phyloP scores from a whole-genome alignment of 1,139 yeast species.

The Suhomyces guaymorum region DNA sequence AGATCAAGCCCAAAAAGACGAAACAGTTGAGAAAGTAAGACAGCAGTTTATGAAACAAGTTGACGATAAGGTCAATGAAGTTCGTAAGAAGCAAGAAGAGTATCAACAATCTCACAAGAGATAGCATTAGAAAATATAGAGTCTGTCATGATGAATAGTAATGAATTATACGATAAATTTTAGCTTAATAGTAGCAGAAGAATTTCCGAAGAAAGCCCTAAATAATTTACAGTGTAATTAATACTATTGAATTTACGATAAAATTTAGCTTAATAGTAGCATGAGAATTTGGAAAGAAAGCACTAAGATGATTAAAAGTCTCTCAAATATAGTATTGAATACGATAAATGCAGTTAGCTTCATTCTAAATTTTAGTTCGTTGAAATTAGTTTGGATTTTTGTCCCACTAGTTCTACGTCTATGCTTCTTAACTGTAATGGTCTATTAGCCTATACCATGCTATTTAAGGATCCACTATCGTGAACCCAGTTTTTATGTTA shows the following conservation, averaged over 20 bases:
- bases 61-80: constrained; percentile 22
- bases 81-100: constrained; percentile 17
- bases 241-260: no score
- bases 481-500: constrained; percentile 4
- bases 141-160: no score
- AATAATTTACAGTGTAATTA: neutral
- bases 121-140: constrained; percentile 9
- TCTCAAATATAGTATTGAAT: no score
- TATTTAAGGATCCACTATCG: neutral
- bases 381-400: no score
- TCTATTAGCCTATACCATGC: constrained; percentile 11
- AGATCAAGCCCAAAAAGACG: constrained; percentile 11
- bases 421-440: constrained; percentile 6
- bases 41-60: constrained; percentile 24
- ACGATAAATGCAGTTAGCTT: no score
- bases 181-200: neutral
- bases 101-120: constrained; percentile 11
- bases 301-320: no score
- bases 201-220: no score
- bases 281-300: no score
- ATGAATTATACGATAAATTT: neutral
- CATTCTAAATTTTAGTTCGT: no score
- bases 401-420: no score
- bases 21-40: constrained; percentile 20
- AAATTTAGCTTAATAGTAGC: no score